phyloP scores from a whole-genome alignment of 805 yeast species.

The Metschnikowia reukaufii region DNA sequence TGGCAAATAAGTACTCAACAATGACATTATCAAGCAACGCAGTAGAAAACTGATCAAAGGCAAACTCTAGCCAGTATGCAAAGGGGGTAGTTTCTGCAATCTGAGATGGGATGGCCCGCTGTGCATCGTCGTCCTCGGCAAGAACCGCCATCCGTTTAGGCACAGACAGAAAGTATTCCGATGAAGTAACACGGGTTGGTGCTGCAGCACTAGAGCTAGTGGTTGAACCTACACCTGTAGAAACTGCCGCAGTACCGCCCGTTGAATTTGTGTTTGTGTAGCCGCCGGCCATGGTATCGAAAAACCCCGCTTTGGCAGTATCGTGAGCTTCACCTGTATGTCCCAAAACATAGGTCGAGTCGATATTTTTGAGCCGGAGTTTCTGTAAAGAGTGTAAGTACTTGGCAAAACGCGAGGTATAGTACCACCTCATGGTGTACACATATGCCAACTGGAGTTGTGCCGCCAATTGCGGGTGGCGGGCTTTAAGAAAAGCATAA shows the following conservation, averaged over 20 bases:
- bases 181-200: constrained; percentile 25
- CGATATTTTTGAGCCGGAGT: constrained; percentile 55
- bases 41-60: constrained; percentile 68
- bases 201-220: not conserved
- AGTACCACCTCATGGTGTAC: constrained; percentile 93
- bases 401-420: constrained; percentile 71
- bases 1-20: constrained; percentile 72
- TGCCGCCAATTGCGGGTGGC: constrained; percentile 61
- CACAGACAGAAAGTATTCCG: constrained; percentile 54
- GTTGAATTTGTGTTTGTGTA: not conserved
- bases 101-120: constrained; percentile 61
- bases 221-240: not conserved
- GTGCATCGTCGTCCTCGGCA: constrained; percentile 33
- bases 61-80: constrained; percentile 68
- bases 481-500: constrained; percentile 53
- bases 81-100: constrained; percentile 77
- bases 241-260: no score
- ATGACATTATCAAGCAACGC: constrained; percentile 75
- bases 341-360: constrained; percentile 57
- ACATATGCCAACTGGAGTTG: constrained; percentile 80
- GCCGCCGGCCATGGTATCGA: constrained; percentile 13
- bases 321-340: constrained; percentile 26
- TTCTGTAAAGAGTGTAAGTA: constrained; percentile 72
- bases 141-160: constrained; percentile 63
- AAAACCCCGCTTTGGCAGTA: constrained; percentile 14